Percentiles rank a stretch among this genome's conserved stretches.
These are phyloP conservation scores for maize (Zea mays) DNA, from an alignment of 176 grass and related monocot genomes.

Conservation along the genomic window DNA sequence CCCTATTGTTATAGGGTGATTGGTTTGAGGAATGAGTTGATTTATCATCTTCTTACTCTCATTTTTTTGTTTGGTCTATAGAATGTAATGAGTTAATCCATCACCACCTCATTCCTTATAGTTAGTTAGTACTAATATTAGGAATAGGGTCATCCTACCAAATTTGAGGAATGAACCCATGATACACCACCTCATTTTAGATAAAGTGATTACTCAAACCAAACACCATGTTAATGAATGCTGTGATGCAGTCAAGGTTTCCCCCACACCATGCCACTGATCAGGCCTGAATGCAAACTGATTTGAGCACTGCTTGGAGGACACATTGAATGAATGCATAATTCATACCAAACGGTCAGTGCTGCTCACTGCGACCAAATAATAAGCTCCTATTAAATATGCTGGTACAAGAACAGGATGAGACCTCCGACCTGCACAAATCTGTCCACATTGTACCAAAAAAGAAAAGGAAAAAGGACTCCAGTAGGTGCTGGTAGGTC, in stretches of 20 bases:
- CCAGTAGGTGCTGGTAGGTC: background rate
- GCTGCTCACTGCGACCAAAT: conserved; percentile 23
- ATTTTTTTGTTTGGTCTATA: too few relatives aligned
- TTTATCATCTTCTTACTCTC: too few relatives aligned
- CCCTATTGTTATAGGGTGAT: too few relatives aligned
- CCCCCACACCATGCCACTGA: conserved; percentile 33
- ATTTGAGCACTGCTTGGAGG: conserved; percentile 28
- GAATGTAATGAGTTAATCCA: too few relatives aligned
- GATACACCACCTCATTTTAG: too few relatives aligned
- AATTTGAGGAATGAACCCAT: too few relatives aligned
- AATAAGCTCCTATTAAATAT: conserved; percentile 10
- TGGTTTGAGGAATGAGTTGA: too few relatives aligned
- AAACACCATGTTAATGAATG: too few relatives aligned
- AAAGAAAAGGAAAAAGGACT: background rate
- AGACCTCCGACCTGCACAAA: background rate
- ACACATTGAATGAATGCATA: conserved; percentile 32
- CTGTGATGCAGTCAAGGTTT: conserved; percentile 1
- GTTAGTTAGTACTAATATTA: too few relatives aligned
- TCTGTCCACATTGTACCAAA: background rate
- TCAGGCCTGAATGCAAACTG: conserved; percentile 13
- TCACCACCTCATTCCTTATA: too few relatives aligned
- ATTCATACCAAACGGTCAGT: conserved; percentile 33
- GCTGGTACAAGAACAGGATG: background rate
- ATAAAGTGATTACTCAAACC: too few relatives aligned
- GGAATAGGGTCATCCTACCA: too few relatives aligned